Evolutionary conservation across 148 eudicot genomes (phyloP).

Genomic region (Pharnaceum exiguum): DNA sequence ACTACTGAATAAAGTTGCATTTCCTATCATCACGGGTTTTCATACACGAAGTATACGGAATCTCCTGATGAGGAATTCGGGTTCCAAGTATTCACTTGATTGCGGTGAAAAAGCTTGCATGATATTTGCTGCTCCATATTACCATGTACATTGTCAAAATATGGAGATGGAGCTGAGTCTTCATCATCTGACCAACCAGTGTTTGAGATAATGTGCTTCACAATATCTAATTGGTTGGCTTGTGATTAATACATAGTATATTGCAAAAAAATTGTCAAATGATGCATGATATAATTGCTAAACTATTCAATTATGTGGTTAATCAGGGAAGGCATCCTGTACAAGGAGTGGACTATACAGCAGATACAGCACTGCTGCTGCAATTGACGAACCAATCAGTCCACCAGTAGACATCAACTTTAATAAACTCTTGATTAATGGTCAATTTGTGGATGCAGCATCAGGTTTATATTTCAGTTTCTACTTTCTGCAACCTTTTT

Average conservation of each 20-base stretch:
- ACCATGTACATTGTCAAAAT: too few relatives aligned
- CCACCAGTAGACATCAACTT: slow-evolving; percentile 54
- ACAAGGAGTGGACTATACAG: slow-evolving; percentile 26
- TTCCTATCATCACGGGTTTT: too few relatives aligned
- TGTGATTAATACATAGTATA: not conserved
- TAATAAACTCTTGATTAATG: slow-evolving; percentile 62
- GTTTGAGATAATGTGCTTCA: too few relatives aligned
- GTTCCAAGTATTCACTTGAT: too few relatives aligned
- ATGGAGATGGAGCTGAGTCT: too few relatives aligned
- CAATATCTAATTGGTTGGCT: too few relatives aligned
- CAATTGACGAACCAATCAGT: slow-evolving; percentile 45
- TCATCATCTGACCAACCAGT: too few relatives aligned
- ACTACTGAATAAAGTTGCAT: too few relatives aligned
- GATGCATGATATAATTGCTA: not conserved
- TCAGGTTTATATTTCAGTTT: slow-evolving; percentile 32
- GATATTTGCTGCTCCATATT: too few relatives aligned
- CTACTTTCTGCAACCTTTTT: not conserved
- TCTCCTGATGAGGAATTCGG: too few relatives aligned
- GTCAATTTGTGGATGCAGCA: slow-evolving; percentile 62
- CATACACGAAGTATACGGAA: too few relatives aligned
- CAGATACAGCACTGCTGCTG: slow-evolving; percentile 51
- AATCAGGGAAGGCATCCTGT: slow-evolving; percentile 34
- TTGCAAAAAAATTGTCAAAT: not conserved
- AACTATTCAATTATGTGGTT: not conserved
- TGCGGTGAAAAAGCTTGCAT: too few relatives aligned